phyloP scores from a whole-genome alignment of 129 eudicot genomes.

The Escallonia herrerae region DNA sequence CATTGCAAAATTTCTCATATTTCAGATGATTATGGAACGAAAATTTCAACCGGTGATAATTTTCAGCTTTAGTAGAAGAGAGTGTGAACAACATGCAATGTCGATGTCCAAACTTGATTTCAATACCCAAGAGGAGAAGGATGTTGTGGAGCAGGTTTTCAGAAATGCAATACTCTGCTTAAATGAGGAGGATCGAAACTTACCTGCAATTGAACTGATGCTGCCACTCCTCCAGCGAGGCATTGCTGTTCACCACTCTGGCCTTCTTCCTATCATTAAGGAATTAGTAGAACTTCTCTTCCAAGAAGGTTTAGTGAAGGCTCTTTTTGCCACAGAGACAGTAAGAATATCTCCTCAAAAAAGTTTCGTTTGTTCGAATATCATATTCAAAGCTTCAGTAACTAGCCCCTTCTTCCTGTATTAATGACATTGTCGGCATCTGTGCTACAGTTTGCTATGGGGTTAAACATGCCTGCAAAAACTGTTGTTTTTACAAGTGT shows the following conservation, averaged over 20 bases:
- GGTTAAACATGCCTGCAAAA: conserved; percentile 98
- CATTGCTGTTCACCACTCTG: conserved; percentile 99
- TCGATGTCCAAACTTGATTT: conserved; percentile 95
- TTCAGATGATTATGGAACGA: conserved; percentile 98
- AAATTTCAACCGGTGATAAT: conserved; percentile 94
- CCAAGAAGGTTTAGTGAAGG: conserved; percentile 98
- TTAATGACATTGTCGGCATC: neutral
- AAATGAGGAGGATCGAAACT: conserved; percentile 74
- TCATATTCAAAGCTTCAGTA: neutral
- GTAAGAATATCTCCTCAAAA: conserved; percentile 21
- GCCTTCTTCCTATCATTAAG: conserved; percentile 92
- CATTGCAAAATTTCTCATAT: conserved; percentile 3
- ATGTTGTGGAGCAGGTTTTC: conserved; percentile 79
- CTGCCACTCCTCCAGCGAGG: conserved; percentile 96
- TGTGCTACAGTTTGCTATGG: conserved; percentile 88
- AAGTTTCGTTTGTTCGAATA: neutral
- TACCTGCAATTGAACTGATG: conserved; percentile 95
- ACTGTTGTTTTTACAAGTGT: conserved; percentile 92
- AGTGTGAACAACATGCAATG: conserved; percentile 99
- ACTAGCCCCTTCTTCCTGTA: no score
- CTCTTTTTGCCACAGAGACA: conserved; percentile 97
- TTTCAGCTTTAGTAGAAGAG: conserved; percentile 97
- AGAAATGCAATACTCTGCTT: conserved; percentile 69
- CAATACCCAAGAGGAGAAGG: conserved; percentile 80
- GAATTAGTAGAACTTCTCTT: conserved; percentile 96